Percentiles rank a stretch among this genome's conserved stretches.
These are phyloP conservation scores for Aspergillus mulundensis DNA, from an alignment of 495 filamentous ascomycete species.

Conservation along the genomic window DNA sequence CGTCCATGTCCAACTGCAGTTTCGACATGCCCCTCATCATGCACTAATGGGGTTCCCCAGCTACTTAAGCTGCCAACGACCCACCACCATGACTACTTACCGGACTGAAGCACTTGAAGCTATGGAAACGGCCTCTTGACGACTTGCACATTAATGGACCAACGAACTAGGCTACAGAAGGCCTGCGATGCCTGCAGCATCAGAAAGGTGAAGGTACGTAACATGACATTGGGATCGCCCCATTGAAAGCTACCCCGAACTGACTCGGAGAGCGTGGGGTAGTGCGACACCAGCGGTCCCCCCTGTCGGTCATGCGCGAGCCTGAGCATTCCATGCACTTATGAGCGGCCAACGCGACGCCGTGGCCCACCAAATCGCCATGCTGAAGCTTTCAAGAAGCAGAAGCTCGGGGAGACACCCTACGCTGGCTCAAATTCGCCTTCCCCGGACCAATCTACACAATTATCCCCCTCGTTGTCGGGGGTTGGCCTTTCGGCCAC, in stretches of 20 bases:
- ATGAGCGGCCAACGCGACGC: slow-evolving; percentile 69
- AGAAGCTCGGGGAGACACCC: slow-evolving; percentile 45
- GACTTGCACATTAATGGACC: slow-evolving; percentile 33
- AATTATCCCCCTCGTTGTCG: slow-evolving; percentile 21
- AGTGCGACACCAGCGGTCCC: slow-evolving; percentile 78
- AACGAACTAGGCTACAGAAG: slow-evolving; percentile 58
- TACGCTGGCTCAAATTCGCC: slow-evolving; percentile 27
- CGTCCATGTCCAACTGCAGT: neutral
- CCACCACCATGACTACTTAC: slow-evolving; percentile 10
- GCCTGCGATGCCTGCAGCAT: slow-evolving; percentile 83
- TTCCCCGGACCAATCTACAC: slow-evolving; percentile 23
- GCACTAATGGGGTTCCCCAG: slow-evolving; percentile 2
- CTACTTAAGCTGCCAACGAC: slow-evolving; percentile 5
- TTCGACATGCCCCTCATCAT: neutral
- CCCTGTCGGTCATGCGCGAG: slow-evolving; percentile 77
- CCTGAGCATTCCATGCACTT: slow-evolving; percentile 81
- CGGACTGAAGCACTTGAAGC: slow-evolving; percentile 11
- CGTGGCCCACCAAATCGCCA: slow-evolving; percentile 83
- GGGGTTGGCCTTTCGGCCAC: slow-evolving; percentile 22
- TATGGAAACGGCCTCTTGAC: slow-evolving; percentile 23
- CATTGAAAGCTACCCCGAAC: neutral
- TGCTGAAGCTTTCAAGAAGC: slow-evolving; percentile 74
- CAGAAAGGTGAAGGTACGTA: slow-evolving; percentile 74
- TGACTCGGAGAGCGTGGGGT: slow-evolving; percentile 7
- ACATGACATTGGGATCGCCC: neutral